Base-by-base conservation (phyloP, 1,284 basidiomycete genomes). In the Somion occarium region DNA sequence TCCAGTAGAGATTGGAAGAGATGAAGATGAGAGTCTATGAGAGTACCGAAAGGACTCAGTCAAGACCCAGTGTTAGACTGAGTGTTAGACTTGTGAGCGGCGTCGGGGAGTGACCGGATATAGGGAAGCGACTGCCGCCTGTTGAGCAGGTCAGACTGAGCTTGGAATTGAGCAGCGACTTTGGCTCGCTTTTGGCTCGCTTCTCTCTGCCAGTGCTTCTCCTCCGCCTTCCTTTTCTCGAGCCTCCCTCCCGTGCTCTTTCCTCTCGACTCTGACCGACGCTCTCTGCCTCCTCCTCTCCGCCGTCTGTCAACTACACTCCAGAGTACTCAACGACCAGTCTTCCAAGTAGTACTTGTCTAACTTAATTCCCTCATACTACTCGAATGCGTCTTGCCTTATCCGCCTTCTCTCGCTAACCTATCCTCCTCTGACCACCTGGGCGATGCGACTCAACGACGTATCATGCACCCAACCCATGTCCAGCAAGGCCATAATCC, bases 381-480 rank as follows among this genome's bases (percentile, higher is more conserved):
- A 55, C 51, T 42, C 53, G 50, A 38, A 57, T 59, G 61, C 57
- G 56, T 48, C 46, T 56, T 46, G 53, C 49, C 51, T 53, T 51
- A 59, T 56, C 62, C 54, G 61, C 60, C 59, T 68, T 60, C 64
- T 62, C 53, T 53, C 55, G 49, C 57, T 55, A 58, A 61, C 30
- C 7, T 34, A 58, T 53, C 54, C 58, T 61, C 62, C 54, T 22
- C 52, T 44, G 38, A 48, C 38, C 56, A 57, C 54, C 59, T 62
- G 63, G 67, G 67, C 68, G 63, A 70, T 70, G 69, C 69, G 68
- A 74, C 74, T 71, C 73, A 73, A 78, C 75, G 70, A 63, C 72
- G 75, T 80, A 75, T 74, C 79, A 85, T 85, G 83, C 82, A 79
- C 75, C 70, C 71, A 70, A 68, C 71, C 71, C 75, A 80, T 80